phyloP scores from a whole-genome alignment of 2,329 filamentous ascomycete genomes.

The Penicillium crustosum region DNA sequence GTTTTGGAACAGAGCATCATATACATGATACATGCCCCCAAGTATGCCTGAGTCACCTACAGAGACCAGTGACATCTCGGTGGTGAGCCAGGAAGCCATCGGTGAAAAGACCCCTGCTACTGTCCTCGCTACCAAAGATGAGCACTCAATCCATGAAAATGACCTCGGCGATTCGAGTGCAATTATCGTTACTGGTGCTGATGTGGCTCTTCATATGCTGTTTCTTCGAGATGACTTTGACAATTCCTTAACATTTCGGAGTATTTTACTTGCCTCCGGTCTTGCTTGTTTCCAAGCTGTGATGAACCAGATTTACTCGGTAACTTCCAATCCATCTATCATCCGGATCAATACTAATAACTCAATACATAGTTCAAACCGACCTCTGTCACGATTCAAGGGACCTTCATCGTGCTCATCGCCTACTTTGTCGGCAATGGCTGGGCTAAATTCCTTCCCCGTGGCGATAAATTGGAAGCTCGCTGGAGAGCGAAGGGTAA shows the following conservation, averaged over 20 bases:
- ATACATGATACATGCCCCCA: background rate
- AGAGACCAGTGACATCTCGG: background rate
- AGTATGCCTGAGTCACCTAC: background rate
- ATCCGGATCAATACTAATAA: constrained; percentile 5
- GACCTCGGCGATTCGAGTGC: constrained; percentile 24
- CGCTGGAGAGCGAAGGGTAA: constrained; percentile 48
- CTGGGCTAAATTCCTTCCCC: constrained; percentile 51
- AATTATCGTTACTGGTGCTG: constrained; percentile 55
- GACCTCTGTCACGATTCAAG: constrained; percentile 49
- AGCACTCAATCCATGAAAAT: background rate
- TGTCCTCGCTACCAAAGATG: background rate
- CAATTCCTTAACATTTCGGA: constrained; percentile 54
- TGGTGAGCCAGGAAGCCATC: background rate
- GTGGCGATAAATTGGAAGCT: constrained; percentile 52
- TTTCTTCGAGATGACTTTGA: constrained; percentile 57
- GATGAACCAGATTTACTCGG: constrained; percentile 57
- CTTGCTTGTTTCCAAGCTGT: constrained; percentile 56
- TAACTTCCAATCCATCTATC: constrained; percentile 28
- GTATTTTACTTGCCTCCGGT: constrained; percentile 51
- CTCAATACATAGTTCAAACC: constrained; percentile 51
- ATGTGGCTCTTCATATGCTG: constrained; percentile 52
- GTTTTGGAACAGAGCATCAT: background rate
- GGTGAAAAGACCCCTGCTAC: background rate
- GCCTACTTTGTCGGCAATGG: constrained; percentile 56
- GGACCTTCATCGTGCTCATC: constrained; percentile 59